Percentiles rank a stretch among this genome's conserved stretches.
Conservation (phyloP, 768 basidiomycete genomes). For the Termitomyces heimii region DNA sequence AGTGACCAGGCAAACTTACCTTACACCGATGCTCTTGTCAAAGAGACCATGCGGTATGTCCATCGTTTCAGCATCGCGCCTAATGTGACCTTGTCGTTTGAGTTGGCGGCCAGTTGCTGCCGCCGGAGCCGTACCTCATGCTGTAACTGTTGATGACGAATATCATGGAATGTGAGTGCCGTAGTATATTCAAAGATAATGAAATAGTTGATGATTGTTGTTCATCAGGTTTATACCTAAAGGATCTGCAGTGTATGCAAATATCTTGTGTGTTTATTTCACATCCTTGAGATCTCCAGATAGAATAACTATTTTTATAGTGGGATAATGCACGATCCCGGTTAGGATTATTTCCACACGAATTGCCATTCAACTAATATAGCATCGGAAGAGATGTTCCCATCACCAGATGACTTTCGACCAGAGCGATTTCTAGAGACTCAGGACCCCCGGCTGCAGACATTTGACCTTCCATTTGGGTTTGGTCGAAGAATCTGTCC, state of each 20-base stretch:
- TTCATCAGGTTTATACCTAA: constrained; percentile 25
- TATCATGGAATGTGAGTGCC: constrained; percentile 27
- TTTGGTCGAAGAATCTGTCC: constrained; percentile 36
- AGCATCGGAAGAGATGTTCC: constrained; percentile 18
- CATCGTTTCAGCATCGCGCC: neutral
- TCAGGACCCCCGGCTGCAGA: constrained; percentile 20
- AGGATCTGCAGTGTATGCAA: constrained; percentile 32
- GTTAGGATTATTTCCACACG: constrained; percentile 4
- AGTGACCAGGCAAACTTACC: constrained; percentile 28
- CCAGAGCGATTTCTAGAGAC: constrained; percentile 36
- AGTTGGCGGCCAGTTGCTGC: constrained; percentile 13
- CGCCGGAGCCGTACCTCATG: constrained; percentile 25
- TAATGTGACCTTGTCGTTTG: neutral
- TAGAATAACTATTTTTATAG: constrained; percentile 11
- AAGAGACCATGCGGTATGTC: constrained; percentile 27
- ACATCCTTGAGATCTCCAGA: neutral
- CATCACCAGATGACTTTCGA: constrained; percentile 26
- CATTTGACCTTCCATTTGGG: constrained; percentile 31
- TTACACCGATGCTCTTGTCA: constrained; percentile 31
- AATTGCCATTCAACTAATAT: neutral
- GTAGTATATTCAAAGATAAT: neutral
- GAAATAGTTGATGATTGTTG: neutral
- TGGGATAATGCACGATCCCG: constrained; percentile 26
- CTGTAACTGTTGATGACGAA: constrained; percentile 30
- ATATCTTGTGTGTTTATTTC: constrained; percentile 22